These are phyloP conservation scores for Pythium chondricola DNA, from an alignment of 352 stramenopile genomes.

Conservation along the genomic window DNA sequence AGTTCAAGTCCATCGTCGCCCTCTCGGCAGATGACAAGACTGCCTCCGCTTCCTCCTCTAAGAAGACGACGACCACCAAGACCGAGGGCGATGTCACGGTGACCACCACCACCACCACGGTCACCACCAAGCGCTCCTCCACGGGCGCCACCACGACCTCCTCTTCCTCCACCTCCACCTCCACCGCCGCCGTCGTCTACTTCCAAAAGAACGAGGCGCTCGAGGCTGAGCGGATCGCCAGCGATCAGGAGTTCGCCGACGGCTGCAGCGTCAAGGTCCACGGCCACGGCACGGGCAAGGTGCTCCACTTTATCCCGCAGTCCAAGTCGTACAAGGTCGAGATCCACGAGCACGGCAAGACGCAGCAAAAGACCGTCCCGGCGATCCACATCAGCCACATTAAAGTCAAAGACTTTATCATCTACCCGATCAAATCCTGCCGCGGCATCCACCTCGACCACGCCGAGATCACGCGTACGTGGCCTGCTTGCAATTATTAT, in stretches of 20 bases:
- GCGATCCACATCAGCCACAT: slow-evolving; percentile 14
- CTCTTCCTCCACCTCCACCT: background rate
- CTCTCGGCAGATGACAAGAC: no score
- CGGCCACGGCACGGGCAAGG: slow-evolving; percentile 15
- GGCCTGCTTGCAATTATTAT: background rate
- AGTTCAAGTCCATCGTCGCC: background rate
- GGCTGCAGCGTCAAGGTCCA: slow-evolving; percentile 11
- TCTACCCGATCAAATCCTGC: slow-evolving; percentile 88
- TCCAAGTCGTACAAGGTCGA: slow-evolving; percentile 77
- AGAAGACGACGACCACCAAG: background rate
- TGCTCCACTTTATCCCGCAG: slow-evolving; percentile 59
- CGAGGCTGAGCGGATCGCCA: slow-evolving; percentile 8
- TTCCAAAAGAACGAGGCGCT: slow-evolving; percentile 9
- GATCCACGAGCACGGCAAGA: slow-evolving; percentile 25
- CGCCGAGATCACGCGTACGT: slow-evolving; percentile 28
- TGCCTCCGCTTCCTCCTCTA: no score
- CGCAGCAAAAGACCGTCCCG: slow-evolving; percentile 17
- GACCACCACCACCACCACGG: slow-evolving; percentile 1
- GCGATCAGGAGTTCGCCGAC: slow-evolving; percentile 16
- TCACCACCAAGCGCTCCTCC: background rate
- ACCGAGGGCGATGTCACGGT: background rate
- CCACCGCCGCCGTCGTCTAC: background rate
- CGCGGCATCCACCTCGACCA: slow-evolving; percentile 42
- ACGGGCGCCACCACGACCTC: background rate
- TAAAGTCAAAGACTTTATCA: slow-evolving; percentile 34